Evolutionary conservation across 495 filamentous ascomycete species (phyloP), one percentile per base, ranked within the genome.

Genomic region (Trichoderma asperelloides): DNA sequence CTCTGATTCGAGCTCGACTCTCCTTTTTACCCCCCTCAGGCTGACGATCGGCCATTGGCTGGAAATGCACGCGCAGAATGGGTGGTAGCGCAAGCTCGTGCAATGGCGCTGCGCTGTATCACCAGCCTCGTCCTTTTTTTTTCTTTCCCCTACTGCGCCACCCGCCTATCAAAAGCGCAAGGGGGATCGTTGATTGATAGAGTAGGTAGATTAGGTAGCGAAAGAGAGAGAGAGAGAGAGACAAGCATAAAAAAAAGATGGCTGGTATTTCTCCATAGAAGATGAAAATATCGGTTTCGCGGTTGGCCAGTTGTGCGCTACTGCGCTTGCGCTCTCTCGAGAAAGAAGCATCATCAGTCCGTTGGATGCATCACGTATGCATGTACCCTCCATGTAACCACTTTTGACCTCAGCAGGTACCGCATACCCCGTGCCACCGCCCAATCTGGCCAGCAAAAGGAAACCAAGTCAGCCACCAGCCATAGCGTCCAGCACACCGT

Each of bases 71-170:
- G 16, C 55, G 55, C 30, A 18, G 16, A 60, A 60, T 21, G 25
- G 15, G 55, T 60, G 55, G 55, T 60, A 60, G 55, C 55, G 23
- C 55, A 60, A 28, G 55, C 55, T 60, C 27, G 55, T 60, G 55
- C 55, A 60, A 60, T 25, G 23, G 27, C 27, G 55, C 27, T 60
- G 55, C 13, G 55, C 27, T 60, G 55, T 60, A 60, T 60, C 27
- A 60, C 55, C 55, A 60, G 55, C 55, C 55, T 60, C 55, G 27
- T 28, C 55, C 27, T 60, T 60, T 60, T 60, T 18, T 30, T 25
- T 60, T 25, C 28, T 28, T 60, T 60, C 55, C 23, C 3, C 12
- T 18, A 11, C 55, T 15, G 55, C 55, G 16, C 18, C 21, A 47
- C 18, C 55, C 11, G 55, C 23, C 55, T 60, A 60, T 51, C n/a